Conservation (phyloP, 2,329 filamentous ascomycete genomes). For the Fusarium fujikuroi region DNA sequence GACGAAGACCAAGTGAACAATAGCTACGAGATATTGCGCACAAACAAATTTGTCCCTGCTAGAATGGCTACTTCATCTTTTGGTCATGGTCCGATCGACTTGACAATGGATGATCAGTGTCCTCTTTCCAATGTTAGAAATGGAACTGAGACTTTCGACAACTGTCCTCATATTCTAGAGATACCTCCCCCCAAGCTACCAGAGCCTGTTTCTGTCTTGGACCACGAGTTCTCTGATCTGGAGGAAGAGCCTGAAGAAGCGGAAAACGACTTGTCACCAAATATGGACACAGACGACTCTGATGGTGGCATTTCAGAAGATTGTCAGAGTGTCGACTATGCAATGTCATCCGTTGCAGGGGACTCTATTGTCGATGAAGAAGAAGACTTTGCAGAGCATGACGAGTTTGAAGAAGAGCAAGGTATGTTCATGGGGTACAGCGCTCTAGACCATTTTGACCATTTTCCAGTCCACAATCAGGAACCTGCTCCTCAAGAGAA, state of each 20-base stretch:
- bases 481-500: background rate
- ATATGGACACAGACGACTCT: constrained; percentile 33
- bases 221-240: constrained; percentile 9
- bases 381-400: constrained; percentile 36
- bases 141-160: constrained; percentile 1
- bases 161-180: background rate
- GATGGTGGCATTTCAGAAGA: constrained; percentile 12
- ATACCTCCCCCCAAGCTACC: background rate
- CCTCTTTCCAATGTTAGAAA: constrained; percentile 22
- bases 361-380: constrained; percentile 7
- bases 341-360: background rate
- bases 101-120: constrained; percentile 38
- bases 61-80: constrained; percentile 1
- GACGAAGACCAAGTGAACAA: constrained; percentile 45
- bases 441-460: constrained; percentile 16
- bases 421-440: constrained; percentile 4
- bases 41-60: constrained; percentile 46
- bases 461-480: constrained; percentile 7
- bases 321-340: constrained; percentile 1
- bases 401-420: constrained; percentile 35
- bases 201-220: background rate
- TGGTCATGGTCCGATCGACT: constrained; percentile 32
- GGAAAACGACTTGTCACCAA: constrained; percentile 18
- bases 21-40: constrained; percentile 42
- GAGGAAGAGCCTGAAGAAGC: constrained; percentile 11